phyloP scores from a whole-genome alignment of 495 filamentous ascomycete species.

The Zalerion maritima region DNA sequence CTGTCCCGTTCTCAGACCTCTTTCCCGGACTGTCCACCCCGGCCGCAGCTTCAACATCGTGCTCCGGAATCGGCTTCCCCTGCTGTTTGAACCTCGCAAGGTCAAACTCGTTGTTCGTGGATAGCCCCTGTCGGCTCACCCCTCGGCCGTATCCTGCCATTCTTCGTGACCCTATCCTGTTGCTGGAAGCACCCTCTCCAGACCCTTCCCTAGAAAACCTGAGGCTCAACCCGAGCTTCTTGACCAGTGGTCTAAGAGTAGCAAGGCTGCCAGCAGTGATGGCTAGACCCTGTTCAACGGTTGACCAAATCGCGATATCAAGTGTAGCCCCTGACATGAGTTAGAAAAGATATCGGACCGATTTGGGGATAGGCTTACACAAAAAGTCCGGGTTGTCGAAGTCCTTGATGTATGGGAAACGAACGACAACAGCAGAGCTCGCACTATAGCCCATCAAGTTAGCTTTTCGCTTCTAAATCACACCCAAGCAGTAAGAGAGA shows the following conservation, averaged over 20 bases:
- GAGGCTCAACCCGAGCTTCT: background rate
- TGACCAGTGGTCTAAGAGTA: constrained; percentile 17
- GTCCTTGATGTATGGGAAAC: constrained; percentile 13
- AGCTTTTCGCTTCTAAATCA: background rate
- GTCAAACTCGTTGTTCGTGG: no score
- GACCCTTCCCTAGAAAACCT: no score
- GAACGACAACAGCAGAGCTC: constrained; percentile 14
- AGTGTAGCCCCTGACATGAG: constrained; percentile 5
- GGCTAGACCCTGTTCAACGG: constrained; percentile 15
- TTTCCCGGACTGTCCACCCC: no score
- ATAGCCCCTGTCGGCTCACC: no score
- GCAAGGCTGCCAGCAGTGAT: constrained; percentile 18
- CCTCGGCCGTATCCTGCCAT: no score
- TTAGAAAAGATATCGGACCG: background rate
- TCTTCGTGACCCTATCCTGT: no score
- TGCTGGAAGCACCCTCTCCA: no score
- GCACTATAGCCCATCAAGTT: constrained; percentile 10
- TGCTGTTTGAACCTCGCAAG: no score
- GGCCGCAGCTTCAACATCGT: no score
- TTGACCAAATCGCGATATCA: constrained; percentile 20
- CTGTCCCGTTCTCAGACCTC: no score
- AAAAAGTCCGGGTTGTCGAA: constrained; percentile 16
- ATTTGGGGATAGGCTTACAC: constrained; percentile 4
- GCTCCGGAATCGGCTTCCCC: no score
- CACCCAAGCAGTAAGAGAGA: background rate